These are phyloP conservation scores for Chlamydomonas reinhardtii DNA, from an alignment of 163 green algal genomes.

Conservation along the genomic window DNA sequence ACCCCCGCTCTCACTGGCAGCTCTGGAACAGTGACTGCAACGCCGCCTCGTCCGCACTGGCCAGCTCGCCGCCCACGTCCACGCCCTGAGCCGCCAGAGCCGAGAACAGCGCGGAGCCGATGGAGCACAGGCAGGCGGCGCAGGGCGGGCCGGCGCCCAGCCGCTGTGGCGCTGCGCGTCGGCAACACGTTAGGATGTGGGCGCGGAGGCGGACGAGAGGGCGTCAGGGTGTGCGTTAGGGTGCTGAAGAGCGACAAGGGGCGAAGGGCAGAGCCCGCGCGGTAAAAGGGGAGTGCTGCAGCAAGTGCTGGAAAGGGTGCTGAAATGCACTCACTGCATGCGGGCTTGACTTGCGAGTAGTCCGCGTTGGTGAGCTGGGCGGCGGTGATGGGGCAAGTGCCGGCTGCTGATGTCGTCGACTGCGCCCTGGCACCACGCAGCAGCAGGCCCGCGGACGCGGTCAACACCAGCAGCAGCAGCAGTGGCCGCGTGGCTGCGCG, in stretches of 20 bases:
- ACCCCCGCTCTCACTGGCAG: conserved; percentile 47
- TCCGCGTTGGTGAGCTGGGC: conserved; percentile 6
- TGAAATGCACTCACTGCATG: background rate
- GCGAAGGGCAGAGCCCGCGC: too few species aligned
- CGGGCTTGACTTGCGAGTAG: conserved; percentile 8
- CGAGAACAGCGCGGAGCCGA: conserved; percentile 14
- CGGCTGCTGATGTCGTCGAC: background rate
- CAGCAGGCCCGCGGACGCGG: too few species aligned
- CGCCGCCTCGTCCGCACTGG: background rate
- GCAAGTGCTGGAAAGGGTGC: too few species aligned
- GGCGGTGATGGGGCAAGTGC: conserved; percentile 1
- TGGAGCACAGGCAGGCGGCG: conserved; percentile 38
- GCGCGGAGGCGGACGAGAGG: background rate
- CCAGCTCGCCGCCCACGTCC: background rate
- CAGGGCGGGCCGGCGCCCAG: conserved; percentile 4
- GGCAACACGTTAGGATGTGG: background rate
- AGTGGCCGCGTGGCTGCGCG: too few species aligned
- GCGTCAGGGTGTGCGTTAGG: background rate
- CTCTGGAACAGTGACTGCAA: conserved; percentile 19
- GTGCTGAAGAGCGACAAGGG: too few species aligned
- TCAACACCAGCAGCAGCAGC: background rate
- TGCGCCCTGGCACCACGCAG: background rate
- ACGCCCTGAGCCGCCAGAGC: background rate
- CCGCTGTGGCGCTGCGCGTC: background rate
- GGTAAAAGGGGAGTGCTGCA: too few species aligned